These are phyloP conservation scores for Sporormia fimetaria DNA, from an alignment of 495 filamentous ascomycete genomes.

Conservation along the genomic window DNA sequence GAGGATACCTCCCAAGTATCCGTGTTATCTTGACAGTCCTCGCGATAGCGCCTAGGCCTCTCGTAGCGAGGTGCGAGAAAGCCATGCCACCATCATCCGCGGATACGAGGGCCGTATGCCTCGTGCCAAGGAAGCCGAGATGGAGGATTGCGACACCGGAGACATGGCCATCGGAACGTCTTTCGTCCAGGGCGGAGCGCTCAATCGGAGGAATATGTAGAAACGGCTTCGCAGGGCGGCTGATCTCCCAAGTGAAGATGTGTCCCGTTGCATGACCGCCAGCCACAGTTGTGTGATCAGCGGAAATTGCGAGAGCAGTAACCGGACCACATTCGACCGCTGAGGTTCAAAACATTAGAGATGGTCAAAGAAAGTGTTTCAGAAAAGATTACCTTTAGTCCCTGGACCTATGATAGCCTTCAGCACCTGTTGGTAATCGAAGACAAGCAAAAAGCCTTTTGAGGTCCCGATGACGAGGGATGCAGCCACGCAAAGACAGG, in stretches of 20 bases:
- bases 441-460: conserved; percentile 86
- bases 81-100: conserved; percentile 94
- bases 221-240: conserved; percentile 69
- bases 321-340: conserved; percentile 85
- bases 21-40: conserved; percentile 80
- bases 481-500: conserved; percentile 80
- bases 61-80: conserved; percentile 89
- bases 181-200: conserved; percentile 48
- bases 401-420: conserved; percentile 90
- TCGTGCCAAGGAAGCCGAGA: conserved; percentile 85
- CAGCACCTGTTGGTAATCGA: conserved; percentile 92
- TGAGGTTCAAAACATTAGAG: conserved; percentile 26
- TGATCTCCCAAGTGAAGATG: conserved; percentile 96
- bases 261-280: conserved; percentile 79
- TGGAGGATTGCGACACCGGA: conserved; percentile 67
- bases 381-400: conserved; percentile 60
- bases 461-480: conserved; percentile 85
- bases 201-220: conserved; percentile 74
- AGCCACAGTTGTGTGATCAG: conserved; percentile 84
- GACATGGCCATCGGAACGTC: conserved; percentile 69
- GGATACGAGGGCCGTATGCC: conserved; percentile 95
- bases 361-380: background rate
- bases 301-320: conserved; percentile 79
- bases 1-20: conserved; percentile 84
- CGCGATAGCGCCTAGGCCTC: conserved; percentile 76